Base-by-base conservation (phyloP, 371 early-diverging fungal species). In the Racocetra persica region DNA sequence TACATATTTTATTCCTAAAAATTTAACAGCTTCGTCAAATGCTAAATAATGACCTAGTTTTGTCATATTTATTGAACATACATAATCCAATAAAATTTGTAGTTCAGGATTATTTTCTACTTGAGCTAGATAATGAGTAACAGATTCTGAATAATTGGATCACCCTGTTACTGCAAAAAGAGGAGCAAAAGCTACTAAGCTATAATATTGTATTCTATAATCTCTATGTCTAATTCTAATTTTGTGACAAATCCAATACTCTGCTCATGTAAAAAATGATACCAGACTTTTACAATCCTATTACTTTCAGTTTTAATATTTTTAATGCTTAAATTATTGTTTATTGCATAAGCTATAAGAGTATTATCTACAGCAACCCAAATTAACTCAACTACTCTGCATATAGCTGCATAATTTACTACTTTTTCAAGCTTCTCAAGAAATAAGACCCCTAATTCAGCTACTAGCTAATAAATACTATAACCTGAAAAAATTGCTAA, bases 11-110 rank as follows among this genome's bases (percentile, higher is more conserved):
- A 75, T 22, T 36, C 60, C 75, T 2, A 60, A 38, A 2, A 22
- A n/a, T 60, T 75, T 57, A 7, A 75, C n/a, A 14, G 45, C 75
- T 18, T 75, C 14, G 20, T 75, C 75, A 75, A 59, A 75, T 32
- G 36, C 75, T 11, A 75, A 59, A 38, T n/a, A 75, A 24, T 75
- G 60, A 0, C 45, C 36, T 36, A 13, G 16, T 36, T 41, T 26
- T 6, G 59, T 75, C n/a, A 76, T 24, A 45, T 76, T 76, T 32
- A 76, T 54, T 60, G 62, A 76, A 4, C 36, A 24, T 36, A 32
- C 41, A n/a, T 20, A 1, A 36, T 38, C 3, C 20, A 76, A 45
- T n/a, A 60, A 41, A 36, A 60, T 18, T 36, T 76, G 26, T 41
- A 76, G 20, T 16, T 14, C 13, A 22, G 20, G 20, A 45, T 76